Evolutionary conservation across 768 basidiomycete genomes (phyloP), one percentile per base, ranked within the genome.

Genomic region (Nidula microcarpa): DNA sequence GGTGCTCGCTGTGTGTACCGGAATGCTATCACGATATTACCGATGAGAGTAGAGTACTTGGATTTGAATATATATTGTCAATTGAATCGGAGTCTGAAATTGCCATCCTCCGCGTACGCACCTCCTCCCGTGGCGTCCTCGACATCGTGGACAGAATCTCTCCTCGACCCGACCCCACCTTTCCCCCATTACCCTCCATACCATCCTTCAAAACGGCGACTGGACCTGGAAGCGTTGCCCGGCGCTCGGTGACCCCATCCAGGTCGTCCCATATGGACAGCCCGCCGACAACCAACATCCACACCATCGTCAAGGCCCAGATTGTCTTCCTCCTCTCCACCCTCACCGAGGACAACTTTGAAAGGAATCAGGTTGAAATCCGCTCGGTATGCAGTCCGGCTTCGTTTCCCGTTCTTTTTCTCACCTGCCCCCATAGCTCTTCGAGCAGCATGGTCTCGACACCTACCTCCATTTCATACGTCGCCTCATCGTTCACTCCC

Each of bases 401-500:
- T n/a, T n/a, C n/a, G n/a, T n/a, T n/a, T n/a, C n/a, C n/a, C n/a
- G n/a, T n/a, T n/a, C n/a, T n/a, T n/a, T n/a, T n/a, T n/a, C n/a
- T n/a, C n/a, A n/a, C 44, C 39, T 52, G 48, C 55, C 49, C 54
- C 47, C 64, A 47, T 71, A 98, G 96, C 84, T 98, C 63, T 91
- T 93, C 58, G 94, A 98, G 68, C 91, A 94, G 65, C 94, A 98
- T 80, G 94, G 95, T 54, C 81, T 94, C 62, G 95, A 97, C 72
- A 97, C 94, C 53, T 97, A 98, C 74, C 82, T 94, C 57, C 95
- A 99, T 72, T 97, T 97, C 76, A 91, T 99, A 60, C 91, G 95
- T 56, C 89, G 96, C 57, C 88, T 97, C 70, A 91, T 98, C 65
- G 84, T 89, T 50, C 90, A 93, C 60, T 91, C 92, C 18, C 87